A percentile compares a stretch with the other conserved stretches of the same genome.
Evolutionary conservation across 768 basidiomycete genomes (phyloP).

Genomic region (Mrakia blollopis): DNA sequence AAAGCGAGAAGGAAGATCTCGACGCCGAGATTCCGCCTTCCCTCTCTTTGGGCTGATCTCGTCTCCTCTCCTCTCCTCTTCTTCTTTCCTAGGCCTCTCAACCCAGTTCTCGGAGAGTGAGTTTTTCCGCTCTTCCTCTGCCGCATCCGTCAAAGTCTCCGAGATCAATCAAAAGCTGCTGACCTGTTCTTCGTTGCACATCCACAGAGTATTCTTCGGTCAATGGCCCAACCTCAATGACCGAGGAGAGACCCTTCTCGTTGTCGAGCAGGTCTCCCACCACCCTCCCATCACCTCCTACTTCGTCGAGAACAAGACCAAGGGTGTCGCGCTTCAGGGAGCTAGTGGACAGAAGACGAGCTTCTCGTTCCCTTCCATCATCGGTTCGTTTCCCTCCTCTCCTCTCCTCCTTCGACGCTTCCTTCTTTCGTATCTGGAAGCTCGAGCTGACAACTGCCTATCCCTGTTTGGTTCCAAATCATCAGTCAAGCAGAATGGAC

Average conservation of each 20-base stretch:
- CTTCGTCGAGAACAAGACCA: slow-evolving; percentile 71
- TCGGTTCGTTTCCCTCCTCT: slow-evolving; percentile 25
- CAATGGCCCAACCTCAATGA: slow-evolving; percentile 69
- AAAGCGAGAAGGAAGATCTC: neutral
- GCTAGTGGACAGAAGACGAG: slow-evolving; percentile 84
- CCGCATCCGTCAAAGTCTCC: neutral
- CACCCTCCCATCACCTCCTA: slow-evolving; percentile 55
- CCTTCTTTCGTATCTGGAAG: too few relatives aligned
- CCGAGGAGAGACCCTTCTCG: slow-evolving; percentile 72
- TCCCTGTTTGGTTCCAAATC: too few relatives aligned
- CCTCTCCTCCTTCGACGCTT: too few relatives aligned
- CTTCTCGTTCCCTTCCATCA: slow-evolving; percentile 63
- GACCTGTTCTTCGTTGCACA: slow-evolving; percentile 2
- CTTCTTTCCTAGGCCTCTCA: slow-evolving; percentile 65
- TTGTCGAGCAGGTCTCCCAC: slow-evolving; percentile 86
- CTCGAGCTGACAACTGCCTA: too few relatives aligned
- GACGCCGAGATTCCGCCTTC: neutral
- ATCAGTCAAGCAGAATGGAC: slow-evolving; percentile 85
- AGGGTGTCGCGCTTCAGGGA: slow-evolving; percentile 71
- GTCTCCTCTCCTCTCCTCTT: neutral
- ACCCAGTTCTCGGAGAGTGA: slow-evolving; percentile 78
- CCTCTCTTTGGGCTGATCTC: neutral
- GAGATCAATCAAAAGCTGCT: neutral
- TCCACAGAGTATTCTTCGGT: slow-evolving; percentile 72
- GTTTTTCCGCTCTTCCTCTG: neutral